A percentile compares a stretch with the other conserved stretches of the same genome.
Conservation (phyloP, 768 basidiomycete species). For the Naganishia friedmannii region DNA sequence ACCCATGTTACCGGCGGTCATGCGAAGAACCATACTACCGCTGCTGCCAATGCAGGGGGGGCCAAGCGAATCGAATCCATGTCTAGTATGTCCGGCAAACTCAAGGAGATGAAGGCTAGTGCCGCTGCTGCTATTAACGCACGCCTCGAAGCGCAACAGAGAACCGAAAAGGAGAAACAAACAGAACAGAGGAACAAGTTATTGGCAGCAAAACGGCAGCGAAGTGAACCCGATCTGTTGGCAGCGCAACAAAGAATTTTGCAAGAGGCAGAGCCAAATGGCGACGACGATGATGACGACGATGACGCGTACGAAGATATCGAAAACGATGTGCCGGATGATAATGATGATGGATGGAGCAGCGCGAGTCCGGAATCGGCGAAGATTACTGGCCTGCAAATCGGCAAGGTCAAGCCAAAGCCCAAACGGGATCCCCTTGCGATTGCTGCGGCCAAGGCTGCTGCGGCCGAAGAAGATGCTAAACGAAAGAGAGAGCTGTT, state of each 20-base stretch:
- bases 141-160: slow-evolving; percentile 32
- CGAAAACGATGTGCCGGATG: slow-evolving; percentile 31
- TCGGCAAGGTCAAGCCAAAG: slow-evolving; percentile 21
- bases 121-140: slow-evolving; percentile 42
- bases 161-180: slow-evolving; percentile 37
- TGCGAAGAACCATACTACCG: slow-evolving; percentile 4
- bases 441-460: slow-evolving; percentile 11
- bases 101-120: slow-evolving; percentile 43
- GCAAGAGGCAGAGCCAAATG: slow-evolving; percentile 2
- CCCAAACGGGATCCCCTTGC: slow-evolving; percentile 15
- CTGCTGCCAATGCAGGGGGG: slow-evolving; percentile 13
- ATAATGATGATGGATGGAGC: slow-evolving; percentile 35
- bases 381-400: slow-evolving; percentile 4
- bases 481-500: slow-evolving; percentile 50
- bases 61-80: slow-evolving; percentile 40
- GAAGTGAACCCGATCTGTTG: slow-evolving; percentile 29
- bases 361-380: slow-evolving; percentile 32
- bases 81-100: slow-evolving; percentile 47
- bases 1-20: slow-evolving; percentile 9
- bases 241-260: slow-evolving; percentile 22
- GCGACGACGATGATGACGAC: slow-evolving; percentile 36
- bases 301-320: slow-evolving; percentile 47
- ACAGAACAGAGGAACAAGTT: slow-evolving; percentile 36
- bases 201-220: slow-evolving; percentile 32
- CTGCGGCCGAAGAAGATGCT: slow-evolving; percentile 37